Conservation (phyloP, 306 rosid genomes). For the Acacia melanoxylon region DNA sequence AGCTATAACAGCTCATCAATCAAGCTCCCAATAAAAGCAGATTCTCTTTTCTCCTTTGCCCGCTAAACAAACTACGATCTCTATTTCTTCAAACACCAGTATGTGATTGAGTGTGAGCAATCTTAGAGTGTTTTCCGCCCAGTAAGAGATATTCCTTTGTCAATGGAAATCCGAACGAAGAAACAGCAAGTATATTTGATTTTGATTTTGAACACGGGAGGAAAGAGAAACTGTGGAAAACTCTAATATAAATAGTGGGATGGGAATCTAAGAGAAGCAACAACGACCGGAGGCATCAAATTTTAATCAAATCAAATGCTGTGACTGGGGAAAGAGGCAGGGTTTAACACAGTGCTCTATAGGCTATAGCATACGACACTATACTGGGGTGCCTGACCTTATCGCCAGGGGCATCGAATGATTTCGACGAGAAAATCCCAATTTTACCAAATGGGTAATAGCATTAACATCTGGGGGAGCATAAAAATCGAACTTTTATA, state of each 20-base stretch:
- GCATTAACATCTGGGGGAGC: slow-evolving; percentile 36
- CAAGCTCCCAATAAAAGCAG: slow-evolving; percentile 70
- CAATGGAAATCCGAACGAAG: slow-evolving; percentile 15
- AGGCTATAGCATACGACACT: neutral
- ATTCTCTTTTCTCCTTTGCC: slow-evolving; percentile 83
- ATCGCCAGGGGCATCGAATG: slow-evolving; percentile 41
- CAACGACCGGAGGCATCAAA: slow-evolving; percentile 42
- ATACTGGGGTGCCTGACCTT: slow-evolving; percentile 24
- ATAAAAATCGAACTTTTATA: slow-evolving; percentile 43
- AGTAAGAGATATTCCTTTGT: neutral
- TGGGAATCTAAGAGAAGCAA: slow-evolving; percentile 39
- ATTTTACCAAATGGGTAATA: slow-evolving; percentile 44
- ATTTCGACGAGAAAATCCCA: slow-evolving; percentile 29
- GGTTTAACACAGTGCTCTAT: slow-evolving; percentile 8
- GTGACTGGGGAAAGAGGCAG: slow-evolving; percentile 34
- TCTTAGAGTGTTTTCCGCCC: slow-evolving; percentile 26
- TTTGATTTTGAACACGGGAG: slow-evolving; percentile 31
- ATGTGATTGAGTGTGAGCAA: slow-evolving; percentile 39
- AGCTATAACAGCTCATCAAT: slow-evolving; percentile 73
- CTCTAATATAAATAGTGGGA: slow-evolving; percentile 41
- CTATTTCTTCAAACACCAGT: slow-evolving; percentile 41
- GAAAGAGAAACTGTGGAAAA: slow-evolving; percentile 28
- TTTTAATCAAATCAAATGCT: slow-evolving; percentile 31
- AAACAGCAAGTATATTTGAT: slow-evolving; percentile 26
- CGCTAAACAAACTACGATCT: slow-evolving; percentile 32